Base-by-base conservation (phyloP, 345 rosid species). In the Camelina laxa region DNA sequence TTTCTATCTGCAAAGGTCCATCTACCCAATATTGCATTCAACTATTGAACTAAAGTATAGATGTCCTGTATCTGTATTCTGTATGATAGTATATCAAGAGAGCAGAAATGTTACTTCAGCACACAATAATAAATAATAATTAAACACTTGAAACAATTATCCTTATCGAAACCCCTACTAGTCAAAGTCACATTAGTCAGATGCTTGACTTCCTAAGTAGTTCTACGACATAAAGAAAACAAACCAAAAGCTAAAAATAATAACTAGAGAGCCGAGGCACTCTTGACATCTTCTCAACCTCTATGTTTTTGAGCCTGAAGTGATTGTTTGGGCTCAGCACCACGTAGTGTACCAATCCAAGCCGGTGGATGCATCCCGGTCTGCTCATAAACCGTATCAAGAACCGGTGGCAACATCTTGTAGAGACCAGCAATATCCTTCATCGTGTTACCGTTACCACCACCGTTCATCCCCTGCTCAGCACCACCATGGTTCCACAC, bases 331-430 rank as follows among this genome's bases (percentile, higher is more conserved):
- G 73, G 48, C 66, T 81, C 62, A 47, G 64, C 11, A 50, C 58
- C 67, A 50, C 80, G 63, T 2, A 87, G 36, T 6, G 79, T 71
- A 35, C 87, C 92, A 58, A 92, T 64, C 89, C 89, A 90, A 1
- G 89, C 48, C 1, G 97, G 90, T 7, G 96, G 97, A 3, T 74
- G 78, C 94, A 88, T 90, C 4, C 94, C 96, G 6, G 96, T 92
- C 36, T 90, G 96, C 59, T 90, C 92, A 3, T 92, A 82, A 61
- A 92, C 96, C 24, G 94, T 92, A 71, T 86, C 77, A 48, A 92
- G 77, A 83, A 92, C 78, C 0, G 96, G 93, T 31, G 93, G 96
- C 76, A 90, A 48, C 94, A 82, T 83, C 62, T 78, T 80, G 60
- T 88, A 90, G 51, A 92, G 84, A 9, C 90, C 90, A 15, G 94